phyloP scores from a whole-genome alignment of 345 rosid species.

The Rhizophora apiculata region DNA sequence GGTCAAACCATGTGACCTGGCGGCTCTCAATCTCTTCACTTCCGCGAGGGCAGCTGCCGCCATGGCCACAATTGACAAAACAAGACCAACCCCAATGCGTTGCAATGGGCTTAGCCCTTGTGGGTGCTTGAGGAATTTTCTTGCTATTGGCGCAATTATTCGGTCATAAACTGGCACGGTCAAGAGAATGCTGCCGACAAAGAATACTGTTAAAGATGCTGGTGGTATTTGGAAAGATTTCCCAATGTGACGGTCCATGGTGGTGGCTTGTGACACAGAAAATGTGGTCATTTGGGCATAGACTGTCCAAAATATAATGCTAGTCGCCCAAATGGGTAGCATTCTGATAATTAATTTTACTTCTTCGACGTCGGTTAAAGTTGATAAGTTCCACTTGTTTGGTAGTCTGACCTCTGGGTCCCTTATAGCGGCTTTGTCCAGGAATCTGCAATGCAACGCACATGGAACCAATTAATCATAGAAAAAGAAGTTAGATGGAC shows the following conservation, averaged over 20 bases:
- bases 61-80: constrained; percentile 61
- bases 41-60: constrained; percentile 65
- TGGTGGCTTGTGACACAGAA: constrained; percentile 87
- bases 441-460: constrained; percentile 46
- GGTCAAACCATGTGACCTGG: constrained; percentile 37
- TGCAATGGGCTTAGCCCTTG: constrained; percentile 81
- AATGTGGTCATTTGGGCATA: constrained; percentile 93
- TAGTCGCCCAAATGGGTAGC: constrained; percentile 94
- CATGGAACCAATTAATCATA: no score
- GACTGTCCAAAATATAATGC: constrained; percentile 84
- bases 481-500: constrained; percentile 7
- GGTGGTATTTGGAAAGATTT: constrained; percentile 66
- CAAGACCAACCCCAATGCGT: constrained; percentile 71
- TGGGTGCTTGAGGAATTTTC: constrained; percentile 51
- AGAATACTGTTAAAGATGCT: constrained; percentile 73
- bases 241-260: constrained; percentile 89
- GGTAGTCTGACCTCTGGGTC: constrained; percentile 26
- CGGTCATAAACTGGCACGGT: constrained; percentile 82
- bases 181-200: constrained; percentile 75
- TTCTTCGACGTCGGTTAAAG: constrained; percentile 90
- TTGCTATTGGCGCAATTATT: constrained; percentile 48
- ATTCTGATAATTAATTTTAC: constrained; percentile 80
- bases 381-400: constrained; percentile 76
- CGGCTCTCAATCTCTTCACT: constrained; percentile 52
- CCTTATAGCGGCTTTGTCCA: constrained; percentile 82